Base-by-base conservation (phyloP, 1,139 yeast species). In the Meyerozyma athensensis region DNA sequence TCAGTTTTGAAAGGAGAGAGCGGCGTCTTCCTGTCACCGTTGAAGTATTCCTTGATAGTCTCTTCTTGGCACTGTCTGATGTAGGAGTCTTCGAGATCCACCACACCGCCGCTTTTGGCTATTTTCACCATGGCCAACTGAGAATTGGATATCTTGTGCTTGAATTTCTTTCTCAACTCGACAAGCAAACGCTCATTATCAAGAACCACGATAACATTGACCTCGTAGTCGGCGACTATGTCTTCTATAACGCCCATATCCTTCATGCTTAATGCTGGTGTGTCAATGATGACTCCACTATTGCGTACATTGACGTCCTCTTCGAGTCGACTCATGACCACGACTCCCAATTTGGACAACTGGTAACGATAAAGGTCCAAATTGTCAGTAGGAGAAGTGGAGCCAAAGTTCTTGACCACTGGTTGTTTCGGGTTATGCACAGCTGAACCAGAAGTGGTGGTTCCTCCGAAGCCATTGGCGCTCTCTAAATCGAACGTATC, bases 401-500 rank as follows among this genome's bases (percentile, higher is more conserved):
- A 72, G 0, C 98, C 98, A 58, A 72, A 87, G 51, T 75, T 81
- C 52, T 85, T 83, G 7, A 86, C 94, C 20, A 85, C 58, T 1
- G 97, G 97, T 54, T 86, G 95, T 55, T 87, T 86, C 12, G 92
- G 87, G 56, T 86, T 95, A 41, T 86, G 75, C 36, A 72, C 62
- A 2, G 94, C 77, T 1, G 94, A 86, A 18, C 97, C 97, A n/a
- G 90, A 84, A 0, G 95, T 84, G 36, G 85, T 77, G 7, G 92
- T 74, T 36, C 83, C 81, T 7, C 97, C 97, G 77, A 92, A 84
- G 1, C 87, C 86, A 30, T 67, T 66, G 10, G 68, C 62, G 35
- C 82, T 72, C 51, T 87, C 95, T 21, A 86, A 76, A 53, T 92
- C 96, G 33, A 89, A 67, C 33, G 81, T 65, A 50, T 86, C 96